Percentiles rank a stretch among this genome's conserved stretches.
Evolutionary conservation across 2,329 filamentous ascomycete species (phyloP).

Genomic region (Aspergillus pseudoviridinutans): DNA sequence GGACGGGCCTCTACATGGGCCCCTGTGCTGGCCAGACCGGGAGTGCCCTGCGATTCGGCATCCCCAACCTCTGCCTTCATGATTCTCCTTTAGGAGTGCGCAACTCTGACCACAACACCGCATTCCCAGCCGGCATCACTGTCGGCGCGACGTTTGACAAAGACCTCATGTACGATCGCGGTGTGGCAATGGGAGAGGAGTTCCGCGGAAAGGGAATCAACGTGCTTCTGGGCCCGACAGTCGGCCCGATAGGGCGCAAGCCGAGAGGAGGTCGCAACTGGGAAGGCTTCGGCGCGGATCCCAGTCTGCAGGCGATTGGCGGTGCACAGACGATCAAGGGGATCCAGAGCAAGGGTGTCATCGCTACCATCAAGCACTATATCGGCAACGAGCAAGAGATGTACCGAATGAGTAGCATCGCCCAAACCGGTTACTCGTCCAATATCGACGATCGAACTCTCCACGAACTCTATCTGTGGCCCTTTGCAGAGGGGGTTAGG

Average conservation of each 20-base stretch:
- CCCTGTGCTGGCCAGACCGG: constrained; percentile 75
- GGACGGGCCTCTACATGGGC: constrained; percentile 68
- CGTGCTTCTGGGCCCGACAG: constrained; percentile 65
- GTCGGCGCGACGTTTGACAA: constrained; percentile 73
- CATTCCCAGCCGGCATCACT: constrained; percentile 76
- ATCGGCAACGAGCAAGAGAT: constrained; percentile 49
- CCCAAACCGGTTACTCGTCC: constrained; percentile 40
- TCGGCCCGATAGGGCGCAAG: constrained; percentile 69
- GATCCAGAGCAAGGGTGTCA: constrained; percentile 54
- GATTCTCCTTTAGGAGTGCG: constrained; percentile 69
- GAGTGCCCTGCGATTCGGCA: constrained; percentile 64
- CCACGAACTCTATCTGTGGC: constrained; percentile 46
- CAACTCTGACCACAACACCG: constrained; percentile 69
- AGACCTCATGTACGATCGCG: constrained; percentile 64
- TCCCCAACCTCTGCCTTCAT: constrained; percentile 68
- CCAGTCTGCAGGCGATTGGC: constrained; percentile 56
- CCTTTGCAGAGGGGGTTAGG: constrained; percentile 47
- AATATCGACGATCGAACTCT: constrained; percentile 51
- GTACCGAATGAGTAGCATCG: constrained; percentile 46
- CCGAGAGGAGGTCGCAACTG: constrained; percentile 70
- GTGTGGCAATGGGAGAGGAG: constrained; percentile 65
- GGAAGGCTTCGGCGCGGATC: constrained; percentile 71
- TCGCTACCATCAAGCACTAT: constrained; percentile 56
- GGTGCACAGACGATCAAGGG: constrained; percentile 53
- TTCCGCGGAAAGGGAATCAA: constrained; percentile 70